phyloP scores from a whole-genome alignment of 768 basidiomycete genomes.

The Amanita pallidorosea region DNA sequence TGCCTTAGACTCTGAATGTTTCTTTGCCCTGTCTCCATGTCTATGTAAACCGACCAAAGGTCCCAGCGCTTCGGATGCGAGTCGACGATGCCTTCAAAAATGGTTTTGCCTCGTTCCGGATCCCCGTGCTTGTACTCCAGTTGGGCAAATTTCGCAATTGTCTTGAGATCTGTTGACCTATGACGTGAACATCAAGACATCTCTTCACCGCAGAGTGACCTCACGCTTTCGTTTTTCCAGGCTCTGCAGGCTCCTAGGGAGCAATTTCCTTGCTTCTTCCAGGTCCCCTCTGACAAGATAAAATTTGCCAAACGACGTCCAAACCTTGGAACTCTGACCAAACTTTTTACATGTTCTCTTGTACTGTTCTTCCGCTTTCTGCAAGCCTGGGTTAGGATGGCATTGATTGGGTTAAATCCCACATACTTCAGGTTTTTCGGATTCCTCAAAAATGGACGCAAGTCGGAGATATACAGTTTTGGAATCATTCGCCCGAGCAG shows the following conservation, averaged over 20 bases:
- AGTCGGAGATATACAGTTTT: constrained; percentile 83
- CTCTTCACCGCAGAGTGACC: constrained; percentile 17
- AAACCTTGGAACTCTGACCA: constrained; percentile 84
- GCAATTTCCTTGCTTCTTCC: constrained; percentile 75
- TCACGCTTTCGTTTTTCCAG: constrained; percentile 90
- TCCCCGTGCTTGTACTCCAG: constrained; percentile 94
- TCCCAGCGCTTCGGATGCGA: constrained; percentile 94
- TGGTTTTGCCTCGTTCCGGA: constrained; percentile 86
- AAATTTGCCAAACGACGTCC: constrained; percentile 83
- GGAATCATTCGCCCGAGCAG: constrained; percentile 82
- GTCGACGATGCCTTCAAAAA: constrained; percentile 95
- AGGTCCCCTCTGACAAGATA: constrained; percentile 62
- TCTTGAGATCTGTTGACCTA: constrained; percentile 68
- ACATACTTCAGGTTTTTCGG: constrained; percentile 69
- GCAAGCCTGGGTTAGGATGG: constrained; percentile 6
- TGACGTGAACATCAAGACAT: not conserved
- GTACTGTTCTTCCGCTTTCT: constrained; percentile 93
- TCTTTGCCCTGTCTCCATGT: constrained; percentile 79
- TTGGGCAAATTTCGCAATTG: constrained; percentile 89
- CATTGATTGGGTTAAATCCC: not conserved
- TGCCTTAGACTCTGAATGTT: constrained; percentile 77
- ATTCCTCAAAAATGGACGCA: constrained; percentile 75
- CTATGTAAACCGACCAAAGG: constrained; percentile 93
- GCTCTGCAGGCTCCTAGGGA: constrained; percentile 83
- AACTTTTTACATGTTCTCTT: constrained; percentile 91